phyloP scores from a whole-genome alignment of 345 rosid genomes.

The Anacardium occidentale region DNA sequence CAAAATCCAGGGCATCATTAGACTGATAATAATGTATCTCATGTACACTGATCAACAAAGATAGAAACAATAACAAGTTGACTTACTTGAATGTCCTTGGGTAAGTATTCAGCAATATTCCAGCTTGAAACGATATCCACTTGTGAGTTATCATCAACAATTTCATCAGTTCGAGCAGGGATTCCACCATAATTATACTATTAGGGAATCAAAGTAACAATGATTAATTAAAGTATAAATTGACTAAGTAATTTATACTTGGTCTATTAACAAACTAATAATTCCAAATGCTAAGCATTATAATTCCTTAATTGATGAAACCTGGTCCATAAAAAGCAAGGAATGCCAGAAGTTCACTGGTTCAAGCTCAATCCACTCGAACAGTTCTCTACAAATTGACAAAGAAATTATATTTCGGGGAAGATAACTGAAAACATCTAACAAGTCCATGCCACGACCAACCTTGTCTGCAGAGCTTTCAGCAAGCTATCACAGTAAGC shows the following conservation, averaged over 20 bases:
- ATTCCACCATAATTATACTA: slow-evolving; percentile 90
- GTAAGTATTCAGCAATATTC: slow-evolving; percentile 74
- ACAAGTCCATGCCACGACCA: slow-evolving; percentile 24
- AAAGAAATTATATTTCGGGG: slow-evolving; percentile 23
- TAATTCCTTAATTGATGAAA: slow-evolving; percentile 26
- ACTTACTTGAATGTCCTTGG: slow-evolving; percentile 76
- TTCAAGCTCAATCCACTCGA: slow-evolving; percentile 89
- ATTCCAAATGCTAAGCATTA: slow-evolving; percentile 10
- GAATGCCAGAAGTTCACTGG: slow-evolving; percentile 83
- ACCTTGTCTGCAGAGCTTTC: slow-evolving; percentile 74
- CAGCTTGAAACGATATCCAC: slow-evolving; percentile 85
- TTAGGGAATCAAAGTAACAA: slow-evolving; percentile 20
- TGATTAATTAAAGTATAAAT: background rate
- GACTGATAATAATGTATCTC: background rate
- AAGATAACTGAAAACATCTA: slow-evolving; percentile 14
- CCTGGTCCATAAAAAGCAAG: slow-evolving; percentile 98
- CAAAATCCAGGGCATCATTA: background rate
- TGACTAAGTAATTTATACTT: background rate
- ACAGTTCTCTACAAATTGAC: slow-evolving; percentile 58
- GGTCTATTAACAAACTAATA: background rate
- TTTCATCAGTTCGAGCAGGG: slow-evolving; percentile 58
- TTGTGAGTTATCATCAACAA: slow-evolving; percentile 46
- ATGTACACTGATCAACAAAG: background rate
- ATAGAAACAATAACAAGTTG: background rate
- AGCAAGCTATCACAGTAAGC: slow-evolving; percentile 88